Conservation (phyloP, 2,329 filamentous ascomycete genomes). For the Alternaria metachromatica region DNA sequence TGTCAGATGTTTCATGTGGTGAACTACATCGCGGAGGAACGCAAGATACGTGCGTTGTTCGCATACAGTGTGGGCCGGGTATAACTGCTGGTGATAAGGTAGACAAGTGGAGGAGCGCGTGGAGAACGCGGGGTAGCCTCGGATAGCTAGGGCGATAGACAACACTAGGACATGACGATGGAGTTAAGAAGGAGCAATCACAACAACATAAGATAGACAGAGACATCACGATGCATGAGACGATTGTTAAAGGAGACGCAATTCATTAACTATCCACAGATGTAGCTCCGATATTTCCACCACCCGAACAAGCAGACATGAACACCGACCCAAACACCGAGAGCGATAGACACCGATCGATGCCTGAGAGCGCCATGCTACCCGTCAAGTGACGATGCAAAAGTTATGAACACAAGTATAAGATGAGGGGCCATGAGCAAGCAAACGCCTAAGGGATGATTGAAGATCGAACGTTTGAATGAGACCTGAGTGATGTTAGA, state of each 20-base stretch:
- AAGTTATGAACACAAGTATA: constrained; percentile 50
- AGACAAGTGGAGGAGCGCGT: background rate
- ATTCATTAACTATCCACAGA: constrained; percentile 51
- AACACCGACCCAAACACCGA: constrained; percentile 23
- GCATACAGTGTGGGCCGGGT: background rate
- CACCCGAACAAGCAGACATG: constrained; percentile 30
- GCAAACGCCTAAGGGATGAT: constrained; percentile 44
- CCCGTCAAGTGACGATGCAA: constrained; percentile 36
- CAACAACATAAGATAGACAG: background rate
- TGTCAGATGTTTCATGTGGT: background rate
- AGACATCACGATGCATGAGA: background rate
- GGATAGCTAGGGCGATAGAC: background rate
- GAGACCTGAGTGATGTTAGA: constrained; percentile 32
- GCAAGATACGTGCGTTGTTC: background rate
- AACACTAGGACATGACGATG: background rate
- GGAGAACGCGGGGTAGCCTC: constrained; percentile 6
- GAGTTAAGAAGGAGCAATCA: background rate
- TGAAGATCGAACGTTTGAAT: constrained; percentile 39
- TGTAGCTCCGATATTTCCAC: constrained; percentile 39
- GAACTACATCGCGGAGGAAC: background rate
- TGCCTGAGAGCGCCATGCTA: constrained; percentile 25
- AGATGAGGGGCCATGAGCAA: constrained; percentile 36
- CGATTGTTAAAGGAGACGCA: constrained; percentile 23
- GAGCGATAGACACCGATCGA: constrained; percentile 20
- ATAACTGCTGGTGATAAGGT: background rate